Percentiles rank a stretch among this genome's conserved stretches.
These are phyloP conservation scores for Pseudomonodictys pantanalensis DNA, from an alignment of 495 filamentous ascomycete species.

Conservation along the genomic window DNA sequence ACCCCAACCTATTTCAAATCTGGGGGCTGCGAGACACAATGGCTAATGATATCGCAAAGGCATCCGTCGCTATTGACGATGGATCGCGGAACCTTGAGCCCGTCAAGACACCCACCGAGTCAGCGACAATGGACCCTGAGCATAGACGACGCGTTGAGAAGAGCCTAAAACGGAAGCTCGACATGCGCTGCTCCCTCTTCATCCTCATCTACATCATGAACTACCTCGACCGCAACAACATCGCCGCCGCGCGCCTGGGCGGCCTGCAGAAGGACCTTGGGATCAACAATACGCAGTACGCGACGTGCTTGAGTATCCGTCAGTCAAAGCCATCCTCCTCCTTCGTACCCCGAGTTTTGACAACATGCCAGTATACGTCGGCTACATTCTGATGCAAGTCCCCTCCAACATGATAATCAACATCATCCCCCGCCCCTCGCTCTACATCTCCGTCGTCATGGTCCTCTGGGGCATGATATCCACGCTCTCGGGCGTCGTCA, in stretches of 20 bases:
- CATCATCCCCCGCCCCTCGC: slow-evolving; percentile 7
- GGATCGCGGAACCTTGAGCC: too few relatives aligned
- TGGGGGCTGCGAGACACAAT: too few relatives aligned
- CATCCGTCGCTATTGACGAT: too few relatives aligned
- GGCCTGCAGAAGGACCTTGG: slow-evolving; percentile 8
- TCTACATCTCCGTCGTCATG: slow-evolving; percentile 20
- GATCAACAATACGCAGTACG: slow-evolving; percentile 18
- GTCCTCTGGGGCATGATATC: slow-evolving; percentile 23
- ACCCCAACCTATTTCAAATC: too few relatives aligned
- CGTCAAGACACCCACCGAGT: background rate
- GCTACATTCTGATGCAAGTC: slow-evolving; percentile 22
- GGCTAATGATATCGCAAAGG: too few relatives aligned
- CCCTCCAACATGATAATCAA: slow-evolving; percentile 17
- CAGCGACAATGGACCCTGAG: slow-evolving; percentile 7
- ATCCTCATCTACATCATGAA: slow-evolving; percentile 26
- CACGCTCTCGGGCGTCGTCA: slow-evolving; percentile 8
- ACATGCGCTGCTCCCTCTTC: slow-evolving; percentile 18
- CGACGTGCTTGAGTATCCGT: slow-evolving; percentile 24
- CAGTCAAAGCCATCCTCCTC: background rate
- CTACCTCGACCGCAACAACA: slow-evolving; percentile 23
- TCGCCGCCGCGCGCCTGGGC: slow-evolving; percentile 17
- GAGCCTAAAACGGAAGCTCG: slow-evolving; percentile 17
- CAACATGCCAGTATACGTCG: slow-evolving; percentile 22
- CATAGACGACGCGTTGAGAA: slow-evolving; percentile 11
- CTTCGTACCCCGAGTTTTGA: background rate